These are phyloP conservation scores for Pichia nakasei DNA, from an alignment of 805 yeast genomes.

Conservation along the genomic window DNA sequence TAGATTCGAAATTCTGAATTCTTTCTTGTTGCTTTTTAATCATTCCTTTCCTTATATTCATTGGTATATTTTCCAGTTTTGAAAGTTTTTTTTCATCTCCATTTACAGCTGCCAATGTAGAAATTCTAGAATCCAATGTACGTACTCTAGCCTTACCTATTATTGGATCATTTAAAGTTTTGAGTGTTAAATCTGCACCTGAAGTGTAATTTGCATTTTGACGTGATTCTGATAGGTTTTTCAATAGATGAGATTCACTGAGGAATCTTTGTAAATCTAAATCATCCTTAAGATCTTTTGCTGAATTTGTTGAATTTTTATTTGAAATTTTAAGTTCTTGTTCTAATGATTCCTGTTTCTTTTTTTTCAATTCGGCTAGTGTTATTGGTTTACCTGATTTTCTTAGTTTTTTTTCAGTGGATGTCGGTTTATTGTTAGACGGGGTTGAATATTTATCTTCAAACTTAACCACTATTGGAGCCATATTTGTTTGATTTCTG, in stretches of 20 bases:
- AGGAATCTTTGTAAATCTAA: constrained; percentile 62
- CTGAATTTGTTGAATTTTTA: constrained; percentile 2
- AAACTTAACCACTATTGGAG: constrained; percentile 42
- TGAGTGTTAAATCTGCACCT: constrained; percentile 61
- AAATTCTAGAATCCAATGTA: constrained; percentile 51
- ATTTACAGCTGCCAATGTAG: constrained; percentile 37
- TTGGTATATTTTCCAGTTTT: constrained; percentile 74
- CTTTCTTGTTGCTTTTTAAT: constrained; percentile 45
- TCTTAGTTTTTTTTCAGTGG: constrained; percentile 43
- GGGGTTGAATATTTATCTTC: constrained; percentile 26
- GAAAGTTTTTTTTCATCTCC: constrained; percentile 28
- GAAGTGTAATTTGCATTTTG: constrained; percentile 32
- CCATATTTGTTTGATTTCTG: constrained; percentile 12
- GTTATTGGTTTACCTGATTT: constrained; percentile 57
- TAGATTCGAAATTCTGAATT: constrained; percentile 52
- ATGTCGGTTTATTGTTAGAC: constrained; percentile 17
- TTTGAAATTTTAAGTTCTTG: constrained; percentile 15
- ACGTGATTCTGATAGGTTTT: constrained; percentile 18
- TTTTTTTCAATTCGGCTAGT: constrained; percentile 29
- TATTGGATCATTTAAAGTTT: constrained; percentile 54
- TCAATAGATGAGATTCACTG: constrained; percentile 60
- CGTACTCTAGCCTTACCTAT: constrained; percentile 63
- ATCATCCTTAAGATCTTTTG: constrained; percentile 41
- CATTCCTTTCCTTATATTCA: constrained; percentile 83
- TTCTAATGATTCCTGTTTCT: constrained; percentile 28